phyloP scores from a whole-genome alignment of 768 basidiomycete species.

The Boletus edulis region DNA sequence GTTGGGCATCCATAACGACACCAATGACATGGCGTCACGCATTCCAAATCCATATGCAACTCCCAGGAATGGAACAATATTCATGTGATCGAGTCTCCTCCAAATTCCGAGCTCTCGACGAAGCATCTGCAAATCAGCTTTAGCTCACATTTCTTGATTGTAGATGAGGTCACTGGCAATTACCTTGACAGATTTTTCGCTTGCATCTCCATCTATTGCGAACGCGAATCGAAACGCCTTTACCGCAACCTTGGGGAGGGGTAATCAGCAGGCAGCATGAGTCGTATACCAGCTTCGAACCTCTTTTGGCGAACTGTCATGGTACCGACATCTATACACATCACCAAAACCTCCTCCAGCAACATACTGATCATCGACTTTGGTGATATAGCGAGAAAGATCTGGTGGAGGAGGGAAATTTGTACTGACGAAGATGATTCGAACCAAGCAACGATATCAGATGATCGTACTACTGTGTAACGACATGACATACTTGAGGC shows the following conservation, averaged over 20 bases:
- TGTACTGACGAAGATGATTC: too few species aligned
- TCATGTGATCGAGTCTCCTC: conserved; percentile 19
- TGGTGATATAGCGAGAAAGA: conserved; percentile 7
- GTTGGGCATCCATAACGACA: conserved; percentile 30
- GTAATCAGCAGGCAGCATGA: background rate
- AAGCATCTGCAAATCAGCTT: conserved; percentile 11
- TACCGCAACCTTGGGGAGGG: conserved; percentile 14
- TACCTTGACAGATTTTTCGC: background rate
- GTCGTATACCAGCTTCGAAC: background rate
- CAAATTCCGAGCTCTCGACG: conserved; percentile 29
- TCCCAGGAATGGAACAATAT: too few species aligned
- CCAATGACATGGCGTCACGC: conserved; percentile 19
- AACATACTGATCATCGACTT: background rate
- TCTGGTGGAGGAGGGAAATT: background rate
- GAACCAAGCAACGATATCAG: too few species aligned
- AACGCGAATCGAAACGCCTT: conserved; percentile 11
- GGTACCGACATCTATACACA: conserved; percentile 2
- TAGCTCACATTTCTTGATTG: background rate
- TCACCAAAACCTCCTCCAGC: background rate
- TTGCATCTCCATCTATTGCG: background rate
- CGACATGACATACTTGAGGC: too few species aligned
- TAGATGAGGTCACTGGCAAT: background rate
- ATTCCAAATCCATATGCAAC: conserved; percentile 22
- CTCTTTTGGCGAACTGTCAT: conserved; percentile 3
- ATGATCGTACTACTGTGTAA: too few species aligned